Base-by-base conservation (phyloP, 2,329 filamentous ascomycete species). In the Corinectria fuckeliana region DNA sequence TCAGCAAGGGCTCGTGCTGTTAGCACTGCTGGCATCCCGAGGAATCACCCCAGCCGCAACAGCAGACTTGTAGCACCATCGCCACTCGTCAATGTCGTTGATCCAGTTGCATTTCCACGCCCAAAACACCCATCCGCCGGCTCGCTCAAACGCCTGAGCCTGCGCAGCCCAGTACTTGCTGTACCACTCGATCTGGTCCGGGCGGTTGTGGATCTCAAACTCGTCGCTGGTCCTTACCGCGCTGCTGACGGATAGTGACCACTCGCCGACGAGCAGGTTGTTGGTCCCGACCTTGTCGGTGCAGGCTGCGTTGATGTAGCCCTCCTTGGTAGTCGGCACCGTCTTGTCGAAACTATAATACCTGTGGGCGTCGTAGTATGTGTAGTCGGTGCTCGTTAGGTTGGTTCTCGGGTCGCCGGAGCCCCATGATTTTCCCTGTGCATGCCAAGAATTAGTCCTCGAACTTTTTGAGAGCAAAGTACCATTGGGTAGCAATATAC, bases 51-150 rank as follows among this genome's bases (percentile, higher is more conserved):
- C 70, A 0, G 68, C 71, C 0, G 51, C 61, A 9, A 71, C 71
- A 1, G 71, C 69, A 38, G 63, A 61, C 55, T 72, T 59, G 64
- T 85, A 84, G 60, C 78, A 79, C 82, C 81, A 84, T 20, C 80
- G 70, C 72, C 78, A 82, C 63, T 83, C 80, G 32, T 75, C 76
- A 57, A 63, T 80, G 14, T 70, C 84, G 1, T 66, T 64, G n/a
- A n/a, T n/a, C 64, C 64, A 63, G 23, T 68, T 65, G 39, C 71
- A 73, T 72, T 87, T 88, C 85, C 85, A 88, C 1, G 79, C 79
- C 85, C 86, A 88, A 67, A 86, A 88, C 3, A 85, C 71, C 84
- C 84, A 88, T 0, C 85, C 84, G 7, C 76, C 75, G 14, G 77
- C 73, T 56, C 77, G 78, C 74, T 88, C 85, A 65, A 86, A 88